Base-by-base conservation (phyloP, 2,329 filamentous ascomycete species). In the Sarocladium strictum region DNA sequence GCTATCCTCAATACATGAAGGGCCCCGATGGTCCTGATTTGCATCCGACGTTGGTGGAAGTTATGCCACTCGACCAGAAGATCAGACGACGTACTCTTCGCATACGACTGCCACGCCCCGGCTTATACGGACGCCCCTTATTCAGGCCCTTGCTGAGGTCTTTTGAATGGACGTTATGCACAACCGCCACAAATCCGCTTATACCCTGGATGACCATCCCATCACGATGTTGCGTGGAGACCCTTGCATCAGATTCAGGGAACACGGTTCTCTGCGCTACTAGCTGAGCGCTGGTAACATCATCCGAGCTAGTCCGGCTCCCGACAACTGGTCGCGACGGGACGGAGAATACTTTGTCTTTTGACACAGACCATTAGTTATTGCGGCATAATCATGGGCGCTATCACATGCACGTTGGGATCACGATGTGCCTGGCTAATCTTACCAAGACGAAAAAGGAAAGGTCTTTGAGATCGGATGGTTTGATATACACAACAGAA, bases 381-480 rank as follows among this genome's bases (percentile, higher is more conserved):
- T 6, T 27, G 43, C 43, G 43, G 43, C 43, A 47, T 47, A 47
- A 47, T 29, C 24, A 47, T n/a, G 40, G 11, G 7, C 6, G 40
- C 40, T 43, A 24, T 43, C 12, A 47, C 29, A 47, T 47, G 43
- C 43, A 47, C 23, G 43, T 29, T 23, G 4, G 12, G 10, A 14
- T 43, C 21, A 24, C 21, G 40, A 24, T 43, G 43, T 47, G 43
- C 43, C 43, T 47, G 43, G 10, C 21, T 47, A 47, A 47, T 47
- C 14, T 47, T 47, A 47, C 43, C 43, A 47, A 7, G 23, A 47
- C 43, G 7, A 47, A 47, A 47, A 15, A 23, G 43, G 43, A 15
- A 47, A 47, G 43, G 43, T 47, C 43, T 4, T 43, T n/a, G 21
- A 23, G 21, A 47, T 47, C 43, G 43, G 43, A 47, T 24, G 21